Conservation (phyloP, 768 basidiomycete species). For the Mycena amicta region DNA sequence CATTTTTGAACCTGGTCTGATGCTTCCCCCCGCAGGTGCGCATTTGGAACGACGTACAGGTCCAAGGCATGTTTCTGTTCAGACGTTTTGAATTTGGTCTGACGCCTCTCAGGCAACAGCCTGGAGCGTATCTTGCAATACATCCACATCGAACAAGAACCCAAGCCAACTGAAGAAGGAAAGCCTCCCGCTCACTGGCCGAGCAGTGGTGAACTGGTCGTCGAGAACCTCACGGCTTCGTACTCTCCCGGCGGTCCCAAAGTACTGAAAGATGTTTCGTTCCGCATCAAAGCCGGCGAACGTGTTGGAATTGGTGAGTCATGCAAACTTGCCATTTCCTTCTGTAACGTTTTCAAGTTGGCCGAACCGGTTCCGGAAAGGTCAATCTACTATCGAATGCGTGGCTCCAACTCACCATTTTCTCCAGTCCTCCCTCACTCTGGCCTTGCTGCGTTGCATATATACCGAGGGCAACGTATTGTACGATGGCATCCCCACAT, state of each 20-base stretch:
- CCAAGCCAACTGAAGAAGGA: slow-evolving; percentile 37
- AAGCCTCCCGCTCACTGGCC: slow-evolving; percentile 61
- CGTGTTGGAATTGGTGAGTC: slow-evolving; percentile 45
- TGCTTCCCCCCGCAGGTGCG: too few species aligned
- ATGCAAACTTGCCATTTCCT: neutral
- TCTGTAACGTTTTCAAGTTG: slow-evolving; percentile 31
- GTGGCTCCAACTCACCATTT: neutral
- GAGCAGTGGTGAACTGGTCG: slow-evolving; percentile 20
- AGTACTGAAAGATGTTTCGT: slow-evolving; percentile 58
- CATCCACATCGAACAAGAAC: slow-evolving; percentile 48
- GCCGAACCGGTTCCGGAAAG: slow-evolving; percentile 33
- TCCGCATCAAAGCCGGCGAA: slow-evolving; percentile 56
- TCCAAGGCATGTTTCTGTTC: slow-evolving; percentile 24
- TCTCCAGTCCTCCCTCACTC: slow-evolving; percentile 35
- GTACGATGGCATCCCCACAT: slow-evolving; percentile 53
- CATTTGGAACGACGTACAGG: slow-evolving; percentile 32
- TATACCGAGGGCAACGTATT: slow-evolving; percentile 53
- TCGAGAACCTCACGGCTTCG: slow-evolving; percentile 44
- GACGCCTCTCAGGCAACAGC: slow-evolving; percentile 34
- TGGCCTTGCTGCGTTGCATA: slow-evolving; percentile 57
- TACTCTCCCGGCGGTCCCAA: slow-evolving; percentile 57
- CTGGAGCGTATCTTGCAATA: slow-evolving; percentile 63
- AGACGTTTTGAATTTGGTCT: slow-evolving; percentile 7
- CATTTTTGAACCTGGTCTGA: neutral
- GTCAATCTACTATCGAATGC: slow-evolving; percentile 29